phyloP scores from a whole-genome alignment of 1,284 basidiomycete genomes.

The Trametes versicolor region DNA sequence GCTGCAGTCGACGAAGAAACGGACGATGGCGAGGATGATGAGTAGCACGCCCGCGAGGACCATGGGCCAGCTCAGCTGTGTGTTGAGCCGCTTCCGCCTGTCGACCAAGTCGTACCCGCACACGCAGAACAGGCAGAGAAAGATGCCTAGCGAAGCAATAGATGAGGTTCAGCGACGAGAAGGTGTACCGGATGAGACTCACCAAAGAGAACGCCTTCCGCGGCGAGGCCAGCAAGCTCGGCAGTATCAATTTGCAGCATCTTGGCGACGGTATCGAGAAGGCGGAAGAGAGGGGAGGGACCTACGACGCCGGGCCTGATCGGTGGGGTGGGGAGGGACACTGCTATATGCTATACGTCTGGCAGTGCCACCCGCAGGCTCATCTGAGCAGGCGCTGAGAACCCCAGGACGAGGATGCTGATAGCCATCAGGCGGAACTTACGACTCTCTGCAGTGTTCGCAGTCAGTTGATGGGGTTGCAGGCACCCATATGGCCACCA shows the following conservation, averaged over 20 bases:
- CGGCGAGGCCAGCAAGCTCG: constrained; percentile 31
- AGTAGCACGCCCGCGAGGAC: constrained; percentile 24
- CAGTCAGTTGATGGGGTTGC: background rate
- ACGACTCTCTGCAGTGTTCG: background rate
- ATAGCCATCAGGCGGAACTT: background rate
- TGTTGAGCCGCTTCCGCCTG: constrained; percentile 8
- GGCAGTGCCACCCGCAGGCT: background rate
- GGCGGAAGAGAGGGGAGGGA: constrained; percentile 4
- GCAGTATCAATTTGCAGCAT: constrained; percentile 31
- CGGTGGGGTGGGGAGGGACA: background rate
- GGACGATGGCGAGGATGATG: constrained; percentile 30
- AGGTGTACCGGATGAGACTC: background rate
- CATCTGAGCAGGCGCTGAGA: background rate
- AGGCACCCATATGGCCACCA: background rate
- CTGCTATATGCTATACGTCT: background rate
- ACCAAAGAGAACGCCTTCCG: constrained; percentile 31
- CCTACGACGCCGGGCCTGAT: background rate
- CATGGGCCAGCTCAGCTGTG: constrained; percentile 27
- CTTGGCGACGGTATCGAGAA: background rate
- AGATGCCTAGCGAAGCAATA: constrained; percentile 22
- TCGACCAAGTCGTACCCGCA: constrained; percentile 24
- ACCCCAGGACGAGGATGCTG: background rate
- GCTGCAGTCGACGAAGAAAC: constrained; percentile 26
- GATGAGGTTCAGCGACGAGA: background rate
- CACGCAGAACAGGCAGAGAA: constrained; percentile 25